Base-by-base conservation (phyloP, 2,329 filamentous ascomycete species). In the Canariomyces notabilis region DNA sequence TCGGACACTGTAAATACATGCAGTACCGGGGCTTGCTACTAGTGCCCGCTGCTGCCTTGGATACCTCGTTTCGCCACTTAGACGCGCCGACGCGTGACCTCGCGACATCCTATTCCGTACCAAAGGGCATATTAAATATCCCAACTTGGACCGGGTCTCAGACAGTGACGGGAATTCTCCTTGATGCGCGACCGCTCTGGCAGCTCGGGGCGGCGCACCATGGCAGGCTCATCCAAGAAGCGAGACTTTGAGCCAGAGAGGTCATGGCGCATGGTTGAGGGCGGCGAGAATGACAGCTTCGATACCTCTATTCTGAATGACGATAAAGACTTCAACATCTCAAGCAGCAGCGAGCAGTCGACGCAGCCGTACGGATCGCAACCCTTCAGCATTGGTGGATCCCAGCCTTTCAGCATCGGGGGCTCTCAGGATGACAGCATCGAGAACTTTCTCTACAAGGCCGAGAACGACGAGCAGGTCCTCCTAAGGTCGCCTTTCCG, bases 191-290 rank as follows among this genome's bases (percentile, higher is more conserved):
- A 33, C 35, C 14, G 31, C 21, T 43, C 39, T 29, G 22, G 9
- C 15, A 42, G 21, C 33, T 22, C 32, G 26, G 12, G 6, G 7
- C 19, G 44, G 34, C 34, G 23, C 46, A 49, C 33, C 40, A 55
- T 57, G 53, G 46, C 42, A 4, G 38, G 50, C 7, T 45, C 51
- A 34, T 51, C 51, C 12, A 46, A 55, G 43, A 52, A 53, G 46
- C 61, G 59, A 42, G 56, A 59, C 18, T 58, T 71, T 14, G 69
- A 70, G 29, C 67, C 77, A 34, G 74, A 77, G 52, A 71, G 73
- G 53, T 80, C 77, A 16, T 81, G 77, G 77, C 77, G 77, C 55
- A 70, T 81, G 64, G 76, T 81, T 11, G 77, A 81, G 48, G 76
- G 74, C 44, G 66, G 71, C 57, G 77, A 80, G 46, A 73, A 80